These are phyloP conservation scores for Arachis monticola DNA, from an alignment of 331 rosid species.

Conservation along the genomic window DNA sequence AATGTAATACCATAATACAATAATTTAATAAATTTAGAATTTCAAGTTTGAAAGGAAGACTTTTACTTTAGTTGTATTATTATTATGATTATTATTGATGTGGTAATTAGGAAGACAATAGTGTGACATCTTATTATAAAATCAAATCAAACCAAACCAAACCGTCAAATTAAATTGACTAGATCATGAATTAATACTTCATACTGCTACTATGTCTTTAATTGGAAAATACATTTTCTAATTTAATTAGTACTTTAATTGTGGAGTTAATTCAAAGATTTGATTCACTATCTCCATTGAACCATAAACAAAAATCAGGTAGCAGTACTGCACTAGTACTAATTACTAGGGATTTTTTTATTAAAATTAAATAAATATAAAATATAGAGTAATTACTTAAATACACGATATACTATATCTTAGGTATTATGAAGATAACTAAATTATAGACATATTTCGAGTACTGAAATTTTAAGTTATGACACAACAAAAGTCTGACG, in stretches of 20 bases:
- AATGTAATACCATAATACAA: background rate
- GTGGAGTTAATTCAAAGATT: background rate
- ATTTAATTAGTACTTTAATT: background rate
- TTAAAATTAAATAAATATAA: too few species aligned
- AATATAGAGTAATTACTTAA: too few species aligned
- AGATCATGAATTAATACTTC: background rate
- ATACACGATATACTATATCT: too few species aligned
- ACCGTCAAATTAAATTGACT: background rate
- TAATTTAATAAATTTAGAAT: constrained; percentile 7
- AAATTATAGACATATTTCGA: too few species aligned
- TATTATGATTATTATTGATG: background rate
- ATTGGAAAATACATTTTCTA: background rate
- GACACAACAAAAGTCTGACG: too few species aligned
- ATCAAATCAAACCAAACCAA: background rate
- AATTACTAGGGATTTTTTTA: too few species aligned
- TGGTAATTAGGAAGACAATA: background rate
- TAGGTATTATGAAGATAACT: too few species aligned
- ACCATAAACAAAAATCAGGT: background rate
- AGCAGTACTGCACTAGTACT: background rate
- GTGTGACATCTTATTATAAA: background rate
- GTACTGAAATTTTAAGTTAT: too few species aligned
- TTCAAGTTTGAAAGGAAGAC: constrained; percentile 8
- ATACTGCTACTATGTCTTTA: background rate
- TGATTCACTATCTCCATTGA: background rate
- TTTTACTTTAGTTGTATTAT: background rate